Base-by-base conservation (phyloP, 1,284 basidiomycete genomes). In the Ceratobasidium sp. region DNA sequence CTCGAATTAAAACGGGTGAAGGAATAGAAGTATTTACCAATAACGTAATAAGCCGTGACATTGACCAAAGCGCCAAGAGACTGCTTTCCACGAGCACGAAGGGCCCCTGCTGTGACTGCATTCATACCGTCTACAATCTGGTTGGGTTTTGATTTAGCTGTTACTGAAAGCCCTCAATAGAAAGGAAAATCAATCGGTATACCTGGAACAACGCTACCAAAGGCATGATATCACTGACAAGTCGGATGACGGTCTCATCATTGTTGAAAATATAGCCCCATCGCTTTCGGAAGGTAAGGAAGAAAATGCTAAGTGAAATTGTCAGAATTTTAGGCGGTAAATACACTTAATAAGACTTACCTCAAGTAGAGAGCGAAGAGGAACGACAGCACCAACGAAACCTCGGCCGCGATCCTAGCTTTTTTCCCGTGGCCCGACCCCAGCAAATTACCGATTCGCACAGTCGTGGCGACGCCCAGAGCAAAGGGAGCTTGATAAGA, bases 161-260 rank as follows among this genome's bases (percentile, higher is more conserved):
- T 39, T 21, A 33, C 46, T 27, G 30, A 44, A 21, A 60, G 46
- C n/a, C 8, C 29, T 21, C 30, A 21, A 47, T 19, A 54, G 14
- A 11, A 25, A 27, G 25, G 23, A 2, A 19, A 27, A 44, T n/a
- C n/a, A 47, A 36, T 11, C 27, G 21, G 72, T 77, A 56, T 69
- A 87, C 85, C 77, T 91, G 89, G 76, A 91, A 91, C 0, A 88
- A 88, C 2, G 90, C 89, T 0, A 91, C 87, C 16, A 89, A 81
- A 0, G 90, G 89, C 84, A 91, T 88, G 16, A 91, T 86, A 64
- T 81, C 78, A 67, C 84, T 84, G 39, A 91, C 89, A 25, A 89
- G 80, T 7, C 69, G 72, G 4, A 85, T 84, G 8, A 90, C 87
- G 1, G 81, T 80, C n/a, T 77, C 74, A 70, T 91, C 87, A 59